Conservation (phyloP, 1,139 yeast species). For the Debaryomyces robertsiae region DNA sequence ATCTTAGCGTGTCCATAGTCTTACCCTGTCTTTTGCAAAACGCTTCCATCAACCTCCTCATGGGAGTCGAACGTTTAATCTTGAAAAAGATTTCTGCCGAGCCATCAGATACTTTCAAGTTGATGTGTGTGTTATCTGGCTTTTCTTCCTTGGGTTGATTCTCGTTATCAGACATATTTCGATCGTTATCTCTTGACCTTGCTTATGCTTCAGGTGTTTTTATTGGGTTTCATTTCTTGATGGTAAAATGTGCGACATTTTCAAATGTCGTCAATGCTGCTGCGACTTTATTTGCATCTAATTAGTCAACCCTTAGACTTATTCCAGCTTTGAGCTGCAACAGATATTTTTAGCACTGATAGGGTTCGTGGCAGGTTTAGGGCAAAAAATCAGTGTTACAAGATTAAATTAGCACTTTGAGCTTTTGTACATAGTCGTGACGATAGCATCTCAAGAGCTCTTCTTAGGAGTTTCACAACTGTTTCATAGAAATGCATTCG, state of each 20-base stretch:
- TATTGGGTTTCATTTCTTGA: conserved; percentile 1
- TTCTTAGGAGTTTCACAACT: conserved; percentile 8
- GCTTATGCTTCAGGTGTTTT: conserved; percentile 4
- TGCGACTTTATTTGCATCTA: conserved; percentile 6
- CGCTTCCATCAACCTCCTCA: conserved; percentile 95
- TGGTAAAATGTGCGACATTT: conserved; percentile 8
- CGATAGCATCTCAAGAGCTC: neutral
- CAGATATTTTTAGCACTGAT: no score
- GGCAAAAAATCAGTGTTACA: no score
- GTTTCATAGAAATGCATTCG: conserved; percentile 8
- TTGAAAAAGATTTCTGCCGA: conserved; percentile 93
- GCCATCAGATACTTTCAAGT: conserved; percentile 92
- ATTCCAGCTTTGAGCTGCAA: no score
- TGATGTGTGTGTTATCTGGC: conserved; percentile 75
- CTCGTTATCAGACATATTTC: conserved; percentile 37
- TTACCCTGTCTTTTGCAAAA: conserved; percentile 98
- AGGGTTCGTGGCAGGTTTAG: no score
- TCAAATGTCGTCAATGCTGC: conserved; percentile 6
- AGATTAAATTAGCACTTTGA: no score
- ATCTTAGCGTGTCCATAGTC: conserved; percentile 77
- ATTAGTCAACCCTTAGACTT: no score
- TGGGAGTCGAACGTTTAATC: conserved; percentile 88
- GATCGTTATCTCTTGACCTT: conserved; percentile 1
- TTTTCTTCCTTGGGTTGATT: conserved; percentile 56
- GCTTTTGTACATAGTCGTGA: no score